Conservation (phyloP, 306 rosid genomes). For the Trifolium subterraneum region DNA sequence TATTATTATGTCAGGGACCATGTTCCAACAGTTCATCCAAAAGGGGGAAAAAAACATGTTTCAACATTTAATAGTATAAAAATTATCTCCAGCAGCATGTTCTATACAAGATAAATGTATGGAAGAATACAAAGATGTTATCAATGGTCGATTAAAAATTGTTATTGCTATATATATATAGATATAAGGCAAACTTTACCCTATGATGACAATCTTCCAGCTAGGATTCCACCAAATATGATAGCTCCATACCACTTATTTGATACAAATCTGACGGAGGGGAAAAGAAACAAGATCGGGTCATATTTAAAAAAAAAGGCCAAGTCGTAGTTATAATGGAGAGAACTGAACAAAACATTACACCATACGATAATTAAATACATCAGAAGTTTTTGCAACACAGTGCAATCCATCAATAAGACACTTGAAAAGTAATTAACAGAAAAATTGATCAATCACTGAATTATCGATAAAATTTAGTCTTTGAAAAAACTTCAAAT, state of each 20-base stretch:
- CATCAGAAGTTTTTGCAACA: conserved; percentile 10
- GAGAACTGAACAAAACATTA: too few relatives aligned
- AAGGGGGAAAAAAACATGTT: conserved; percentile 18
- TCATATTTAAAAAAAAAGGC: conserved; percentile 17
- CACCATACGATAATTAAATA: too few relatives aligned
- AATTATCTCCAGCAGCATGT: background rate
- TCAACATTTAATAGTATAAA: conserved; percentile 10
- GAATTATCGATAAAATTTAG: too few relatives aligned
- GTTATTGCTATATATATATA: background rate
- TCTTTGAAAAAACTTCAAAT: conserved; percentile 1
- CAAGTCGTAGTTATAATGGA: conserved; percentile 26
- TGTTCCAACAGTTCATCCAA: conserved; percentile 20
- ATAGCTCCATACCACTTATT: conserved; percentile 98
- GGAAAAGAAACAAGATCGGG: conserved; percentile 21
- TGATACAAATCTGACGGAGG: conserved; percentile 71
- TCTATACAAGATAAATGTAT: background rate
- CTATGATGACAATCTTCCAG: conserved; percentile 65
- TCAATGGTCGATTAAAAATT: conserved; percentile 5
- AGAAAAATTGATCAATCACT: conserved; percentile 23
- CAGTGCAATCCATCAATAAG: conserved; percentile 18
- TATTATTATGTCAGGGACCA: conserved; percentile 21
- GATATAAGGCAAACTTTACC: conserved; percentile 35
- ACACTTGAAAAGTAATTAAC: conserved; percentile 11
- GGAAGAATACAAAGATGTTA: conserved; percentile 3
- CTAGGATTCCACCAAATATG: conserved; percentile 78